These are phyloP conservation scores for Carex pumila DNA, from an alignment of 176 grass and related monocot species.

Conservation along the genomic window DNA sequence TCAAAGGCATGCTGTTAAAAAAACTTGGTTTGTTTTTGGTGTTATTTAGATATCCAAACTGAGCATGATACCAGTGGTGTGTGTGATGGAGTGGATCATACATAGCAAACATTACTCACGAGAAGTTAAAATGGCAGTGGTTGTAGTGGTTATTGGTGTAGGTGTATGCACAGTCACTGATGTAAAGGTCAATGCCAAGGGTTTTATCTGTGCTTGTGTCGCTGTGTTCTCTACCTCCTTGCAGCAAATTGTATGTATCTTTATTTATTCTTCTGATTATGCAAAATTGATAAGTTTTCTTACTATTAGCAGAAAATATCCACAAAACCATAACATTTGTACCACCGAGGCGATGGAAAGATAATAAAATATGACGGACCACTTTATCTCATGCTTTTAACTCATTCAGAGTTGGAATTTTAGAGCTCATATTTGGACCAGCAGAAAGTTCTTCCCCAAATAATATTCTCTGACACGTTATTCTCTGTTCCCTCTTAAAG, in stretches of 20 bases:
- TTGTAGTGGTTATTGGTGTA: constrained; percentile 78
- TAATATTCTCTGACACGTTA: background rate
- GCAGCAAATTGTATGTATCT: constrained; percentile 81
- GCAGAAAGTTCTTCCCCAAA: background rate
- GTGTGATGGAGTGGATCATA: constrained; percentile 81
- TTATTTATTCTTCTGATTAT: background rate
- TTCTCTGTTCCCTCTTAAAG: background rate
- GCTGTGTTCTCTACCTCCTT: constrained; percentile 92
- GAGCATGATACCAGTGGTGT: constrained; percentile 99
- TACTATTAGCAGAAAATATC: background rate
- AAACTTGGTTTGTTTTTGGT: background rate
- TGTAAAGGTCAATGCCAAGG: constrained; percentile 92
- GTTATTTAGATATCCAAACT: constrained; percentile 76
- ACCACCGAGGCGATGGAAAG: background rate
- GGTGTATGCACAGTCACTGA: constrained; percentile 94
- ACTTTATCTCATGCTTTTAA: background rate
- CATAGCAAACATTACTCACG: constrained; percentile 82
- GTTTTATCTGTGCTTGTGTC: constrained; percentile 74
- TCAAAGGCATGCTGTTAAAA: too few species aligned
- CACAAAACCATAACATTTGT: background rate
- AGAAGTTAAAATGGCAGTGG: constrained; percentile 62
- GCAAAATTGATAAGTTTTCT: background rate
- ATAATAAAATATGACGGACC: background rate
- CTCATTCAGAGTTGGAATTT: background rate
- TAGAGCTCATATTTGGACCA: background rate